These are phyloP conservation scores for Nakazawaea holstii DNA, from an alignment of 805 yeast genomes.

Conservation along the genomic window DNA sequence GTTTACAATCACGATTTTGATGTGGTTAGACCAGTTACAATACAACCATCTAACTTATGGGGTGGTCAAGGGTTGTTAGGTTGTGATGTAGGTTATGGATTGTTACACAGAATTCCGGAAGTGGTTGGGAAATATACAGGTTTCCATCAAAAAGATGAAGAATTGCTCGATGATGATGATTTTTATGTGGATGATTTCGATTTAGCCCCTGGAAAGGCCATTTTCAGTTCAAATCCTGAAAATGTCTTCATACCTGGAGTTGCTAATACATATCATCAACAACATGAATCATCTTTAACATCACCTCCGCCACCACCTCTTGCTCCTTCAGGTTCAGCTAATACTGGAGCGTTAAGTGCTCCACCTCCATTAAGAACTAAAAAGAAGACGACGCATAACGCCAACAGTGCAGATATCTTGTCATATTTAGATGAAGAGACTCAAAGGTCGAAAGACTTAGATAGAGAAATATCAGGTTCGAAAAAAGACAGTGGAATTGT, in stretches of 20 bases:
- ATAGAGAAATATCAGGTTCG: slow-evolving; percentile 18
- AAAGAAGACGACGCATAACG: not conserved
- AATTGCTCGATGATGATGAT: slow-evolving; percentile 12
- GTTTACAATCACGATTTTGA: slow-evolving; percentile 90
- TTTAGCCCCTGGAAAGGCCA: slow-evolving; percentile 1
- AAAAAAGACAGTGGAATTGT: not conserved
- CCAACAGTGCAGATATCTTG: slow-evolving; percentile 22
- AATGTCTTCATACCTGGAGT: slow-evolving; percentile 1
- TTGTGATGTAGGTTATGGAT: slow-evolving; percentile 92
- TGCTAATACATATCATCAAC: not conserved
- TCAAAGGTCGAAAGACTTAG: slow-evolving; percentile 33
- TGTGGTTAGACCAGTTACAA: slow-evolving; percentile 79
- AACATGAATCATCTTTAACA: not conserved
- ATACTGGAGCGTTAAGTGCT: slow-evolving; percentile 15
- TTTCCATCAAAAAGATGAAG: slow-evolving; percentile 11
- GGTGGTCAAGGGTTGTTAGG: slow-evolving; percentile 86
- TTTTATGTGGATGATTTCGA: slow-evolving; percentile 9
- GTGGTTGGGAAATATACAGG: slow-evolving; percentile 45
- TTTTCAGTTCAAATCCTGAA: not conserved
- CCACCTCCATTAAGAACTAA: slow-evolving; percentile 15
- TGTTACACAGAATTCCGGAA: slow-evolving; percentile 79
- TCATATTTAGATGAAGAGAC: slow-evolving; percentile 37
- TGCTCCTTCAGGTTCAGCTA: not conserved
- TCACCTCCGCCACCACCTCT: not conserved
- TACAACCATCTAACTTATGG: slow-evolving; percentile 68